phyloP scores from a whole-genome alignment of 192 early-diverging fungal genomes.

The Linderina pennispora region DNA sequence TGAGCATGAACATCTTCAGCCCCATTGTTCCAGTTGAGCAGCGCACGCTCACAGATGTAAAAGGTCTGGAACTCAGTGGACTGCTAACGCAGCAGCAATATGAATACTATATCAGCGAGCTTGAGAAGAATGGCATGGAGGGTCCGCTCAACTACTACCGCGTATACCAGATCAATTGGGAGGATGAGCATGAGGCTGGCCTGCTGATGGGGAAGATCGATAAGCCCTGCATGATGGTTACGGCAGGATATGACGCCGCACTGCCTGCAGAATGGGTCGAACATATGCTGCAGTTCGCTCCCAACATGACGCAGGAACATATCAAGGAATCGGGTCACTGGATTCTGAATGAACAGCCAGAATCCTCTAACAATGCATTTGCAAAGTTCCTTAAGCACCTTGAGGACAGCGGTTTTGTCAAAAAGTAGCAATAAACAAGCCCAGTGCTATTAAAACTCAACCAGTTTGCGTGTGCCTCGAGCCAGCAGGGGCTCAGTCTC shows the following conservation, averaged over 20 bases:
- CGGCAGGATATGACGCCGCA: neutral
- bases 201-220: neutral
- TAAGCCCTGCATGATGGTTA: neutral
- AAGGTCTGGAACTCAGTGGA: neutral
- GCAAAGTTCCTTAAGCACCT: constrained; percentile 7
- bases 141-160: constrained; percentile 56
- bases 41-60: constrained; percentile 2
- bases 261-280: neutral
- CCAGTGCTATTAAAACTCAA: too few species aligned
- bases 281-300: neutral
- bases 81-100: constrained; percentile 28
- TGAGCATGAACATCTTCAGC: neutral
- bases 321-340: constrained; percentile 8
- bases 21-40: neutral
- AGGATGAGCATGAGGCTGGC: constrained; percentile 19
- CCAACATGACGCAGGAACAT: neutral
- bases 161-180: constrained; percentile 21
- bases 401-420: too few species aligned
- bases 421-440: too few species aligned
- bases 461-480: too few species aligned
- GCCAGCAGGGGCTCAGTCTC: too few species aligned
- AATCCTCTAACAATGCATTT: constrained; percentile 1
- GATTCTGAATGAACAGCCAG: constrained; percentile 6
- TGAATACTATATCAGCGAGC: constrained; percentile 51
- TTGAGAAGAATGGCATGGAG: constrained; percentile 38